Conservation (phyloP, 1,284 basidiomycete genomes). For the Ganoderma multipileum region DNA sequence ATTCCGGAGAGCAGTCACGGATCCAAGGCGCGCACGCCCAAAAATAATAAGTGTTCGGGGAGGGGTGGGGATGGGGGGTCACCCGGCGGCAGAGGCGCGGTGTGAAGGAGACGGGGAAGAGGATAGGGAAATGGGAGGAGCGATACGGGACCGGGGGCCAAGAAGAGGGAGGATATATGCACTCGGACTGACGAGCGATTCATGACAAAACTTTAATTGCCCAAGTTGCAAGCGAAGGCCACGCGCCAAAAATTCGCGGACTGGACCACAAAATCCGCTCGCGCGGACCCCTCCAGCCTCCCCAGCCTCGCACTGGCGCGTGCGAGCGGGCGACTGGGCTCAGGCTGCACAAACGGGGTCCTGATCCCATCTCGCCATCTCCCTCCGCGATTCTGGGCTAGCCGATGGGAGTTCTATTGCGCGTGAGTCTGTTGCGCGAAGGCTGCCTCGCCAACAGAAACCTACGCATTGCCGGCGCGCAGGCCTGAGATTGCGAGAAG, state of each 20-base stretch:
- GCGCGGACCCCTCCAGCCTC: slow-evolving; percentile 1
- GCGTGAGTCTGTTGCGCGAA: not conserved
- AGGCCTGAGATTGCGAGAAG: not conserved
- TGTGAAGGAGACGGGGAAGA: slow-evolving; percentile 14
- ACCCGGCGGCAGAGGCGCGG: slow-evolving; percentile 7
- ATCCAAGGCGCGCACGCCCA: slow-evolving; percentile 26
- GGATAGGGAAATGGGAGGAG: not conserved
- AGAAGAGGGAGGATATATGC: not conserved
- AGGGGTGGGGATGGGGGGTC: slow-evolving; percentile 8
- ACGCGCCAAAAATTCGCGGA: not conserved
- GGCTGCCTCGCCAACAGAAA: not conserved
- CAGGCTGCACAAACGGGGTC: not conserved
- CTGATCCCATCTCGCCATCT: slow-evolving; percentile 1
- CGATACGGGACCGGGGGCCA: slow-evolving; percentile 16
- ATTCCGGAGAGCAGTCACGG: slow-evolving; percentile 33
- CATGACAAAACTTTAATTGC: slow-evolving; percentile 31
- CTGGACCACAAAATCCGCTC: not conserved
- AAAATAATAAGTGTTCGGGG: slow-evolving; percentile 2
- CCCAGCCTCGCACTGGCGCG: not conserved
- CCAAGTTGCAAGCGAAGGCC: slow-evolving; percentile 17
- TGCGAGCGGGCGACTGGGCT: not conserved
- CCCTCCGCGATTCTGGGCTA: not conserved
- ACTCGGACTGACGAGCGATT: not conserved
- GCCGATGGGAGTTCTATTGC: slow-evolving; percentile 2
- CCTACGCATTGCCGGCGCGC: slow-evolving; percentile 4